Percentiles rank a stretch among this genome's conserved stretches.
These are phyloP conservation scores for Aspergillus ochraceus DNA, from an alignment of 2,329 filamentous ascomycete species.

Conservation along the genomic window DNA sequence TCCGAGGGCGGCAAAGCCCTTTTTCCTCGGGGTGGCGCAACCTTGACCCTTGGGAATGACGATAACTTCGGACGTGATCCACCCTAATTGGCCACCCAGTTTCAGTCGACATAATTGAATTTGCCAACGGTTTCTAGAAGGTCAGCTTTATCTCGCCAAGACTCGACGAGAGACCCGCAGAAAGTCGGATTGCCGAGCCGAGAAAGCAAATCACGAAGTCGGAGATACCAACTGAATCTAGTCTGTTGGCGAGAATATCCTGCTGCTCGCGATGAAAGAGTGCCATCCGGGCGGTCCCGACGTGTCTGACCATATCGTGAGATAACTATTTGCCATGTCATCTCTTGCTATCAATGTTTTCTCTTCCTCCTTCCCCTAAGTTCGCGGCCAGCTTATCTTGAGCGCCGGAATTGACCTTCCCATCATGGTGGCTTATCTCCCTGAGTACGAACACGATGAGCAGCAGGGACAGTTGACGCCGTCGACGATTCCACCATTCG, in stretches of 20 bases:
- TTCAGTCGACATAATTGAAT: not conserved
- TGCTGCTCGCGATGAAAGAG: not conserved
- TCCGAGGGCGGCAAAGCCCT: not conserved
- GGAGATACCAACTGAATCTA: not conserved
- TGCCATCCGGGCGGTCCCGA: not conserved
- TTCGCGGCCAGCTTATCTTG: not conserved
- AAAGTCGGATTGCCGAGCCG: slow-evolving; percentile 1
- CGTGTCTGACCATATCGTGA: not conserved
- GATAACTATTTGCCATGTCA: not conserved
- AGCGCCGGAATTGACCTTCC: not conserved
- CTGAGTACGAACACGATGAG: slow-evolving; percentile 12
- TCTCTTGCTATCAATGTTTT: not conserved
- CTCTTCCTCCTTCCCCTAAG: not conserved
- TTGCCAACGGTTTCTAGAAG: slow-evolving; percentile 2
- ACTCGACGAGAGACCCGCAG: not conserved
- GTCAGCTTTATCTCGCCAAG: not conserved
- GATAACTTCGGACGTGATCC: not conserved
- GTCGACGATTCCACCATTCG: slow-evolving; percentile 28
- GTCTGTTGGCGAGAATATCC: not conserved
- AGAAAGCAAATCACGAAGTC: not conserved
- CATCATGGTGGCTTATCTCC: slow-evolving; percentile 12
- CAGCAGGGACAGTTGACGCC: slow-evolving; percentile 9
- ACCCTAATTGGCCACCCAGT: not conserved
- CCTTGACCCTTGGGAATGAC: not conserved
- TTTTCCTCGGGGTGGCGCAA: not conserved